A percentile compares a stretch with the other conserved stretches of the same genome.
Evolutionary conservation across 352 stramenopile species (phyloP).

Genomic region (Phytophthora citricola): DNA sequence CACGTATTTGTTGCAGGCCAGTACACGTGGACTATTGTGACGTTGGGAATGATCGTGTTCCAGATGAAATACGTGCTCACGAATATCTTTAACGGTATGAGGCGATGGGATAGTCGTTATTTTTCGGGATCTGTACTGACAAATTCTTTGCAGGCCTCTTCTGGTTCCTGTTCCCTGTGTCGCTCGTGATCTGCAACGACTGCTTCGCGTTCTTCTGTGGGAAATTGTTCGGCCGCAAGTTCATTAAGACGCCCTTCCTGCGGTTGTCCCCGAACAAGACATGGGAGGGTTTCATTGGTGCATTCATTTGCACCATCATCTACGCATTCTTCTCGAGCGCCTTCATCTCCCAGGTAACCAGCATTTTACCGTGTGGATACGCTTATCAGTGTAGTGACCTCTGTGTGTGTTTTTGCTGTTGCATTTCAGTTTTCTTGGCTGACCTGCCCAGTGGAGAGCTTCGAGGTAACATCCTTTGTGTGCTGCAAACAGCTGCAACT

Average conservation of each 20-base stretch:
- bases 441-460: conserved; percentile 91
- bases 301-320: conserved; percentile 95
- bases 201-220: conserved; percentile 95
- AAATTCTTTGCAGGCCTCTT: conserved; percentile 78
- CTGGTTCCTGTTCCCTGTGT: conserved; percentile 95
- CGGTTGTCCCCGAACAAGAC: conserved; percentile 99
- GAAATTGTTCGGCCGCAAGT: conserved; percentile 86
- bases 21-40: conserved; percentile 97
- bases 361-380: background rate
- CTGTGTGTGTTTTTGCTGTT: conserved; percentile 2
- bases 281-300: conserved; percentile 99
- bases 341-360: conserved; percentile 84
- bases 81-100: conserved; percentile 94
- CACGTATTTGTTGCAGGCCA: conserved; percentile 63
- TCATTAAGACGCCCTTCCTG: conserved; percentile 93
- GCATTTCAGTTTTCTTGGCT: conserved; percentile 89
- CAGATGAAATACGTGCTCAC: conserved; percentile 97
- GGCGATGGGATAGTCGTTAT: background rate
- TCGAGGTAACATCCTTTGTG: conserved; percentile 45
- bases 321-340: conserved; percentile 93
- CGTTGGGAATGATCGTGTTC: conserved; percentile 95
- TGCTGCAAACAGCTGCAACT: background rate
- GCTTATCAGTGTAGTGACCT: conserved; percentile 4
- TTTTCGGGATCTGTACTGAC: background rate
- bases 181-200: conserved; percentile 96